phyloP scores from a whole-genome alignment of 2,329 filamentous ascomycete genomes.

The Alternaria incomplexa region DNA sequence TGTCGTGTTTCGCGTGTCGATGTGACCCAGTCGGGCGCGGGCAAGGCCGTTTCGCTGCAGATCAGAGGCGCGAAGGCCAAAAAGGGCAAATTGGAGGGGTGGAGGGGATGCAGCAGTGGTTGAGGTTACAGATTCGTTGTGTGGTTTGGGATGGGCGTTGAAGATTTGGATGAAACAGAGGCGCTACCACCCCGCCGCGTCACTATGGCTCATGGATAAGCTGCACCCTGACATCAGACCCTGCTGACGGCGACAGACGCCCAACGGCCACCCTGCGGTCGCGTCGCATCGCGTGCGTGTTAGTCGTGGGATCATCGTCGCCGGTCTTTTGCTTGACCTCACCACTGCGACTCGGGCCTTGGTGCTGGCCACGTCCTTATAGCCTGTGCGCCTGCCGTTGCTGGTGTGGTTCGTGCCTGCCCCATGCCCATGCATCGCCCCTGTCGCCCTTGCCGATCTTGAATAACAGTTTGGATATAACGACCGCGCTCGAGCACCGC shows the following conservation, averaged over 20 bases:
- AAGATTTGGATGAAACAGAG: conserved; percentile 17
- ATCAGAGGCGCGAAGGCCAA: neutral
- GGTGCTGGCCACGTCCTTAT: neutral
- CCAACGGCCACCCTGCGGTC: neutral
- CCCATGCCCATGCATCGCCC: conserved; percentile 21
- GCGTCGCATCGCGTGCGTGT: neutral
- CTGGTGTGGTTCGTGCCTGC: conserved; percentile 1
- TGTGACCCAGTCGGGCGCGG: neutral
- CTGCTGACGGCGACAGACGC: neutral
- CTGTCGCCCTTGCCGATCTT: conserved; percentile 26
- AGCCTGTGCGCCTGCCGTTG: conserved; percentile 1
- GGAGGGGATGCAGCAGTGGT: conserved; percentile 8
- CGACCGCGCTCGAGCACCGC: conserved; percentile 1
- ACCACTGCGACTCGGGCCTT: neutral
- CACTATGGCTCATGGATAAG: conserved; percentile 8
- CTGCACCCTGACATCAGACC: conserved; percentile 12
- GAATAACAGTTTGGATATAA: conserved; percentile 5
- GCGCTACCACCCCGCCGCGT: conserved; percentile 6
- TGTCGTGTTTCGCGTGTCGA: conserved; percentile 5
- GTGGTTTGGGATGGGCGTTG: conserved; percentile 24
- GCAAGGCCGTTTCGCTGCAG: conserved; percentile 13
- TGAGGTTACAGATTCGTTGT: conserved; percentile 5
- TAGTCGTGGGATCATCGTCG: neutral
- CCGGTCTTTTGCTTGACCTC: neutral
- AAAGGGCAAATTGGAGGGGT: conserved; percentile 6